phyloP scores from a whole-genome alignment of 139 green algal species.

The Mesotaenium endlicherianum region DNA sequence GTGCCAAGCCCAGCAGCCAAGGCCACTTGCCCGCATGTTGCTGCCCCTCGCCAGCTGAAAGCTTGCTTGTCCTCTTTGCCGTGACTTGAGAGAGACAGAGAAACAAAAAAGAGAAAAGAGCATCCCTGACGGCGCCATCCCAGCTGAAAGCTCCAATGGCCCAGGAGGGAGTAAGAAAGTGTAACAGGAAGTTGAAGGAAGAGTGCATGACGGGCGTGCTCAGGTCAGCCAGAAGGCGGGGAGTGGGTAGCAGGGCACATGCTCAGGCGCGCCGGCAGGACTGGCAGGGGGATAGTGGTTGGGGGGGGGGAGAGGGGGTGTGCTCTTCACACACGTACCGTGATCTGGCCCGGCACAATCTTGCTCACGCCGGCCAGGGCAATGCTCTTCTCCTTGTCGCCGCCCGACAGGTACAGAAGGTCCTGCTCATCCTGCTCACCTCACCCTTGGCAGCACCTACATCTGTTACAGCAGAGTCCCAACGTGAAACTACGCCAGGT shows the following conservation, averaged over 20 bases:
- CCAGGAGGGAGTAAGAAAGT: background rate
- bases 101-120: background rate
- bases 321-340: background rate
- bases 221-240: background rate
- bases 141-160: background rate
- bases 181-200: background rate
- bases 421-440: constrained; percentile 19
- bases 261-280: background rate
- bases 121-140: background rate
- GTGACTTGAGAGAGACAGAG: background rate
- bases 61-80: no score
- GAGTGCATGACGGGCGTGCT: background rate
- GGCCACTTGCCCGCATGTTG: no score
- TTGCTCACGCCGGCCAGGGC: constrained; percentile 1
- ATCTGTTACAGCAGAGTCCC: background rate
- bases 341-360: constrained; percentile 20
- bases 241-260: background rate
- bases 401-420: constrained; percentile 9
- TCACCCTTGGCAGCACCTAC: background rate
- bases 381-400: constrained; percentile 13
- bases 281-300: no score
- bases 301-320: background rate
- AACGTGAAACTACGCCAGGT: background rate
- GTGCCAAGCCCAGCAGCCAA: no score
- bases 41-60: no score